Base-by-base conservation (phyloP, 2,329 filamentous ascomycete genomes). In the Magnaporthiopsis rhizophila region DNA sequence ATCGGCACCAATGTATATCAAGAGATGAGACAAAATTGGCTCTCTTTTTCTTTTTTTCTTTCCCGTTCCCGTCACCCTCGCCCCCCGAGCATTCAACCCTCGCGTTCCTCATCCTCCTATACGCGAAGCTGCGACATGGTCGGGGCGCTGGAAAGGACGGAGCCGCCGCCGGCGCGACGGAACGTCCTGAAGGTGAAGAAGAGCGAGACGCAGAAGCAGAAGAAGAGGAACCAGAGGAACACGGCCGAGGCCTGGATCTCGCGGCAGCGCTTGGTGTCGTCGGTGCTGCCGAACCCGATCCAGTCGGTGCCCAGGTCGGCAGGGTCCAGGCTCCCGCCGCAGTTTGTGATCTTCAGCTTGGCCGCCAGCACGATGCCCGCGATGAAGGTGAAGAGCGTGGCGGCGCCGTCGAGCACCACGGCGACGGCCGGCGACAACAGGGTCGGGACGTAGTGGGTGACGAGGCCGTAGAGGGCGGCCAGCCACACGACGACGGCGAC, bases 161-260 rank as follows among this genome's bases (percentile, higher is more conserved):
- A 80, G 21, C 80, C 78, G 63, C 77, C 76, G 11, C 38, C 38
- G 64, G 80, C 76, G 57, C 85, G 81, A 59, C 82, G 80, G 69
- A 82, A 79, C 65, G 82, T 80, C 66, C 78, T 76, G 70, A 86
- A 74, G 64, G 82, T 77, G 67, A 90, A 81, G 71, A 85, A 78
- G 59, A 86, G 73, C 57, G 82, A 81, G 3, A 79, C 86, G 34
- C 79, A 77, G 71, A 88, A 89, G 32, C 83, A 80, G 56, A 78
- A 81, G 74, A 88, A 91, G 61, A 91, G 83, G 77, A 93, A 92
- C 89, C 89, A 94, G 77, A 91, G 82, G 78, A 94, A 94, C 53
- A 85, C 89, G 45, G 84, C 86, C 67, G 84, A 83, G 53, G 90
- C 90, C 78, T 93, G 90, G 21, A 91, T 84, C 77, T 91, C 86